Evolutionary conservation across 768 basidiomycete species (phyloP).

Genomic region (Tricholoma terreum): DNA sequence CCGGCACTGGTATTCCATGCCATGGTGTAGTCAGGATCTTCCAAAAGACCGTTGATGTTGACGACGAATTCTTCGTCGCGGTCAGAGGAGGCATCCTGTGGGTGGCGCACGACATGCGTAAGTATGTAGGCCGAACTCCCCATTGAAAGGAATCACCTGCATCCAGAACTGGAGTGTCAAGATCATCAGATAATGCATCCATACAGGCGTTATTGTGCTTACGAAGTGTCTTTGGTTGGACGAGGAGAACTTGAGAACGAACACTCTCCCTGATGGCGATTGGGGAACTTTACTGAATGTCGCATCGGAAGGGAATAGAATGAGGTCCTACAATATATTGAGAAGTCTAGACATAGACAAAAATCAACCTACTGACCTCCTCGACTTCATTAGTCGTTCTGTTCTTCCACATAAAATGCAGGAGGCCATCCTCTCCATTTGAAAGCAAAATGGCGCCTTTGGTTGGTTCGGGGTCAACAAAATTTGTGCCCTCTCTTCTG

Average conservation of each 20-base stretch:
- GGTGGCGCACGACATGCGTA: background rate
- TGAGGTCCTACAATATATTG: slow-evolving; percentile 59
- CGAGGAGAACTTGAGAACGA: slow-evolving; percentile 89
- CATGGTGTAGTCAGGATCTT: slow-evolving; percentile 60
- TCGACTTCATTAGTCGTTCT: slow-evolving; percentile 55
- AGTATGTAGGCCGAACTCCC: background rate
- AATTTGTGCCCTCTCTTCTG: slow-evolving; percentile 61
- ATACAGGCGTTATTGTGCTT: slow-evolving; percentile 27
- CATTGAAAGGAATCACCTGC: slow-evolving; percentile 51
- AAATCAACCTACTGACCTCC: slow-evolving; percentile 46
- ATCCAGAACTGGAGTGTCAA: slow-evolving; percentile 68
- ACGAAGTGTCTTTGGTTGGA: slow-evolving; percentile 91
- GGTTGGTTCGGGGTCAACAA: slow-evolving; percentile 60
- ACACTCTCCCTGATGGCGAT: slow-evolving; percentile 63
- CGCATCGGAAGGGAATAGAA: slow-evolving; percentile 85
- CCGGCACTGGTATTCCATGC: slow-evolving; percentile 48
- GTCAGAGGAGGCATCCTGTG: slow-evolving; percentile 61
- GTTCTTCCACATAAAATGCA: slow-evolving; percentile 83
- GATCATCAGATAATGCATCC: background rate
- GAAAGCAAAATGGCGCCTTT: slow-evolving; percentile 74
- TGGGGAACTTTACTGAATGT: slow-evolving; percentile 73
- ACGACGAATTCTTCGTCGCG: slow-evolving; percentile 71
- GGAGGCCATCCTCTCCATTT: slow-evolving; percentile 68
- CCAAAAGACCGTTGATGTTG: slow-evolving; percentile 69
- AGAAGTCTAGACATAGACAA: background rate